phyloP scores from a whole-genome alignment of 83 land plant species.

The Picea abies region DNA sequence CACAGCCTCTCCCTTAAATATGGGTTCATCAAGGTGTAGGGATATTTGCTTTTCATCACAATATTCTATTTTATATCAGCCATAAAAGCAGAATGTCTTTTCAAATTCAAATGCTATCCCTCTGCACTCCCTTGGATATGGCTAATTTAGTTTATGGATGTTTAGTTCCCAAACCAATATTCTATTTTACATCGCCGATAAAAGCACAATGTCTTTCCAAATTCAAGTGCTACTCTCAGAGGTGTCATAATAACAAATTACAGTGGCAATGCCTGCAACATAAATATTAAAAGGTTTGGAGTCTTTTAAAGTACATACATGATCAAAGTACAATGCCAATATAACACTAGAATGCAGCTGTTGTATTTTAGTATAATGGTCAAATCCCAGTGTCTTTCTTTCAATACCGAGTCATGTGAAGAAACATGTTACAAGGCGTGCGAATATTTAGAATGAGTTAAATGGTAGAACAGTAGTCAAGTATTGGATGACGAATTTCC shows the following conservation, averaged over 20 bases:
- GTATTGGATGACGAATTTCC: background rate
- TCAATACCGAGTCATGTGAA: background rate
- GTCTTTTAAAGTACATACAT: background rate
- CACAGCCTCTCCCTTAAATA: too few species aligned
- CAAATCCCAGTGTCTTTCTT: background rate
- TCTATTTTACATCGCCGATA: background rate
- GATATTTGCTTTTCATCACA: too few species aligned
- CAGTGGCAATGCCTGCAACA: background rate
- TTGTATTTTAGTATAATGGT: background rate
- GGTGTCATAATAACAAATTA: background rate
- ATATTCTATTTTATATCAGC: too few species aligned
- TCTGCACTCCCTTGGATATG: too few species aligned
- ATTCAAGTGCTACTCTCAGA: background rate
- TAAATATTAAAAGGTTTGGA: background rate
- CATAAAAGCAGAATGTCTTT: too few species aligned
- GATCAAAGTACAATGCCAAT: background rate
- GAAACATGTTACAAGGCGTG: background rate
- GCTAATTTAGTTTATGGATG: too few species aligned
- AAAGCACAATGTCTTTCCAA: background rate
- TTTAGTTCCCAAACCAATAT: background rate
- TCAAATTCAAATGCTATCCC: too few species aligned
- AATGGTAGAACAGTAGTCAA: background rate
- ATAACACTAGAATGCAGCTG: background rate
- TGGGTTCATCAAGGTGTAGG: too few species aligned
- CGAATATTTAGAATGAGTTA: background rate